Conservation (phyloP, 129 eudicot species). For the Gnaphalium uliginosum region DNA sequence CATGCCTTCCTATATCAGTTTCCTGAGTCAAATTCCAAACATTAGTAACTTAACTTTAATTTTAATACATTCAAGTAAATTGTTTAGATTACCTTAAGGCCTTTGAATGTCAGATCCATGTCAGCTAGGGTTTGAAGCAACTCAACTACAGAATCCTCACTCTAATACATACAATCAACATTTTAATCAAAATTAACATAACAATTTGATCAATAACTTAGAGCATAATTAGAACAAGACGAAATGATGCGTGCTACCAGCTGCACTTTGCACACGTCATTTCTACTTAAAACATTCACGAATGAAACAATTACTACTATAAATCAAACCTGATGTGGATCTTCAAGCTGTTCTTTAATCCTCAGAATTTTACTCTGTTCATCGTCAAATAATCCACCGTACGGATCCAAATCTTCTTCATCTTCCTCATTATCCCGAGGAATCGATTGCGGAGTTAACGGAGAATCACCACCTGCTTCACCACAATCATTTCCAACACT, state of each 20-base stretch:
- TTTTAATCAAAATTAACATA: background rate
- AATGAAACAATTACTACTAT: background rate
- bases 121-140: constrained; percentile 84
- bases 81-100: constrained; percentile 56
- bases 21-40: constrained; percentile 39
- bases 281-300: background rate
- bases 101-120: constrained; percentile 89
- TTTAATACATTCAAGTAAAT: background rate
- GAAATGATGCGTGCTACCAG: background rate
- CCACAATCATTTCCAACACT: background rate
- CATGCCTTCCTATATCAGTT: constrained; percentile 92
- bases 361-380: constrained; percentile 55
- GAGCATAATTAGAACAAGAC: background rate
- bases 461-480: constrained; percentile 22
- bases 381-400: constrained; percentile 68
- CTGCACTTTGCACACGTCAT: background rate
- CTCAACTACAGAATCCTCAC: constrained; percentile 60
- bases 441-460: constrained; percentile 49
- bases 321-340: constrained; percentile 59
- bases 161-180: constrained; percentile 24
- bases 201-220: background rate
- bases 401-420: constrained; percentile 43
- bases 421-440: constrained; percentile 23
- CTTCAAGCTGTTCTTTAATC: constrained; percentile 80
- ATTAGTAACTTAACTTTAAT: background rate